phyloP scores from a whole-genome alignment of 352 stramenopile genomes.

The Aphanomyces invadans region DNA sequence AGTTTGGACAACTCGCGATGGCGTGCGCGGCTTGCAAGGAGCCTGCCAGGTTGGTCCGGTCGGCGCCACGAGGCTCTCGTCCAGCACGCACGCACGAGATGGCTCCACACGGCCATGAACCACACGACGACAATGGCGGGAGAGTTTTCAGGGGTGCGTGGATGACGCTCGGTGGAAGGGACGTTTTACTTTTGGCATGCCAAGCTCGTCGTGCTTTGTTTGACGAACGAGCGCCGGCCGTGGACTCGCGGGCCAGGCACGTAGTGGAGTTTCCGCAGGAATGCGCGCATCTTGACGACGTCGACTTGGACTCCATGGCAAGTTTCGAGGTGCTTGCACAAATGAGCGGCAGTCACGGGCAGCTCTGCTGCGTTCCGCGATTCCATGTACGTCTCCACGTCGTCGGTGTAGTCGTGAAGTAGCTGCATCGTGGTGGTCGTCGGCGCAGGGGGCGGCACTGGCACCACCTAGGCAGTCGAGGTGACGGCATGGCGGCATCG shows the following conservation, averaged over 20 bases:
- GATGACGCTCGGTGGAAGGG: no score
- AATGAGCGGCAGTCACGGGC: background rate
- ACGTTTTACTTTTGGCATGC: no score
- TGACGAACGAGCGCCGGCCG: background rate
- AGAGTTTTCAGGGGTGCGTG: no score
- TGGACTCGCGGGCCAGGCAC: background rate
- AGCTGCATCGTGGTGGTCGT: background rate
- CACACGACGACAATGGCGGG: no score
- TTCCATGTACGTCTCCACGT: background rate
- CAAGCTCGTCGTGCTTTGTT: no score
- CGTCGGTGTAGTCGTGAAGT: background rate
- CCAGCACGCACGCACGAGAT: no score
- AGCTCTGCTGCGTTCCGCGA: background rate
- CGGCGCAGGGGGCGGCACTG: background rate
- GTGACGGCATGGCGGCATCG: no score
- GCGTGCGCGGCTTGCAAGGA: no score
- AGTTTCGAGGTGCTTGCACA: background rate
- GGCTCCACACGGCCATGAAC: no score
- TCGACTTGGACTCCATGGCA: background rate
- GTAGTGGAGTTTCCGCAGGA: constrained; percentile 3
- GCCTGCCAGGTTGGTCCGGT: no score
- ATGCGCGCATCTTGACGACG: constrained; percentile 4
- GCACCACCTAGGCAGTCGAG: background rate
- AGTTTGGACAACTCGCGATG: no score
- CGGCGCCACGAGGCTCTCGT: no score